Evolutionary conservation across 306 rosid genomes (phyloP), one percentile per base, ranked within the genome.

Genomic region (Fragaria iinumae): DNA sequence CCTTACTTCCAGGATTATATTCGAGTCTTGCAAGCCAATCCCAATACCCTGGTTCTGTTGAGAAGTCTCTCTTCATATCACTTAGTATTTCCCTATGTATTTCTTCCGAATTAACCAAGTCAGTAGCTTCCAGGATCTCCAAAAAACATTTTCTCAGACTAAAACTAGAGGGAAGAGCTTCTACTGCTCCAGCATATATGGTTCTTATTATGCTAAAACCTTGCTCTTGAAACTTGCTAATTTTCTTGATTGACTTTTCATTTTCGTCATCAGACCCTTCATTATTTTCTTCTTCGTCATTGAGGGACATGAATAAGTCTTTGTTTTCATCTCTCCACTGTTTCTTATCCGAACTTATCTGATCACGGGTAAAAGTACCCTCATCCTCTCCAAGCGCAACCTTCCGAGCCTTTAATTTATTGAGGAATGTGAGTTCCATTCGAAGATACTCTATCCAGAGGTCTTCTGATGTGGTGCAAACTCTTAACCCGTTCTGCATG

Each of bases 381-480:
- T 87, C 89, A 66, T 88, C 90, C 85, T 95, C 97, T 52, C 97
- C 98, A 55, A 90, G 93, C 71, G 97, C 97, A 83, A 95, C 97
- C 88, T 89, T 95, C 50, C 96, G 80, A 18, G 98, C 97, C 86
- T 89, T 90, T 48, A 95, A 80, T 81, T 95, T 95, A 77, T 90
- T 87, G 75, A 95, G 80, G 76, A 88, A 95, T 3, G 96, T 92
- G 72, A 95, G 97, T 76, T 95, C 98, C 97, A 95, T 90, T 75
- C 97, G 87, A 74, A 92, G 93, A 86, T 95, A 95, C 82, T 92
- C 98, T 6, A 95, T 82, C 98, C 98, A 95, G 38, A 95, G 93
- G 41, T 92, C 93, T 84, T 90, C 97, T 1, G 98, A 92, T 64
- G 77, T 76, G 13, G 89, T 86, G 69, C 96, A 90, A 77, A 87